phyloP scores from a whole-genome alignment of 495 filamentous ascomycete genomes.

The Sabuloglossum arenarium region DNA sequence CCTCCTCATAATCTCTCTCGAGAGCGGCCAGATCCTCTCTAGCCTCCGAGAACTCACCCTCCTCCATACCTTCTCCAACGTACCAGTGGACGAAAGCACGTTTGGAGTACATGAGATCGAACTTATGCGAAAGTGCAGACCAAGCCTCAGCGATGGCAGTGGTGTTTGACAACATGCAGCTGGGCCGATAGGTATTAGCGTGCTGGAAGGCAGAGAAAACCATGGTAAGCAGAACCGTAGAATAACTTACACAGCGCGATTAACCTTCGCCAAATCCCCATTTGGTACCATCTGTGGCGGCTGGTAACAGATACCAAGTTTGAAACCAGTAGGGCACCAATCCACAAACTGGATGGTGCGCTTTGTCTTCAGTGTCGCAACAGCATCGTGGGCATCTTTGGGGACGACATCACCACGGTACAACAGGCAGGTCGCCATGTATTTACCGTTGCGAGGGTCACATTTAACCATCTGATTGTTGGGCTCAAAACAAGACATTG shows the following conservation, averaged over 20 bases:
- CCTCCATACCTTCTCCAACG: slow-evolving; percentile 99
- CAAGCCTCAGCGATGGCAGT: slow-evolving; percentile 97
- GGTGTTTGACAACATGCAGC: slow-evolving; percentile 98
- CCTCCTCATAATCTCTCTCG: slow-evolving; percentile 98
- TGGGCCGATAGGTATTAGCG: slow-evolving; percentile 18
- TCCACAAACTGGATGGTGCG: slow-evolving; percentile 97
- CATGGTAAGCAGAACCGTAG: background rate
- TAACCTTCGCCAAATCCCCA: slow-evolving; percentile 90
- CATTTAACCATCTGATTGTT: slow-evolving; percentile 99
- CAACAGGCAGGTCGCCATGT: slow-evolving; percentile 96
- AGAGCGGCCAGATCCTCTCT: slow-evolving; percentile 94
- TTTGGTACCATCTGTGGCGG: slow-evolving; percentile 87
- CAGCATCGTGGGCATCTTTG: slow-evolving; percentile 78
- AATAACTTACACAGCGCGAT: slow-evolving; percentile 77
- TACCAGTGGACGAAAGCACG: slow-evolving; percentile 99
- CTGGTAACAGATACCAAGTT: slow-evolving; percentile 99
- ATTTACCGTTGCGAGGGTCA: slow-evolving; percentile 96
- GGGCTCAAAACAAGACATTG: slow-evolving; percentile 38
- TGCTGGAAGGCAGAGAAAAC: background rate
- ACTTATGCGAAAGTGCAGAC: slow-evolving; percentile 93
- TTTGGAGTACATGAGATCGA: slow-evolving; percentile 99
- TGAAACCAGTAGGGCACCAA: slow-evolving; percentile 99
- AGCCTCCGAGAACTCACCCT: slow-evolving; percentile 97
- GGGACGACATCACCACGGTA: slow-evolving; percentile 98
- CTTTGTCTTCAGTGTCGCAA: slow-evolving; percentile 94